These are phyloP conservation scores for Calonectria pseudoturangicola DNA, from an alignment of 2,329 filamentous ascomycete species.

Conservation along the genomic window DNA sequence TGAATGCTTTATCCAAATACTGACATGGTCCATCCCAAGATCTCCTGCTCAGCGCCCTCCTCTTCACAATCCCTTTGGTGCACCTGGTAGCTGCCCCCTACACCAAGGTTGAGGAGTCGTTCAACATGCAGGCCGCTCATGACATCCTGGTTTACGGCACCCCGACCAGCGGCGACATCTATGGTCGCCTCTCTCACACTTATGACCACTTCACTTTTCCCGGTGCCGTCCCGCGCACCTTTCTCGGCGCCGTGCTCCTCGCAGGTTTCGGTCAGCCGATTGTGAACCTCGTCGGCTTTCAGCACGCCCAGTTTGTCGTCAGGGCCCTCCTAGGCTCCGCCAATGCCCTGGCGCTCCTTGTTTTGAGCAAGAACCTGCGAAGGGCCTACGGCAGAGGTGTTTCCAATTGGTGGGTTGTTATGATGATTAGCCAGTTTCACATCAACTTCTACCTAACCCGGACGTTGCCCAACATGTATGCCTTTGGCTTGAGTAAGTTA, in stretches of 20 bases:
- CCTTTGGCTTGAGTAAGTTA: constrained; percentile 86
- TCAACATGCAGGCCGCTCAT: constrained; percentile 95
- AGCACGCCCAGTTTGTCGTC: constrained; percentile 77
- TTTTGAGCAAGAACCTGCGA: constrained; percentile 78
- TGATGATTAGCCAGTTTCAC: constrained; percentile 93
- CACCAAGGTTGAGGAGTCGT: constrained; percentile 99
- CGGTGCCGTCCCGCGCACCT: constrained; percentile 93
- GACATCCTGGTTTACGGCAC: constrained; percentile 90
- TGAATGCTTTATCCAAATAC: neutral
- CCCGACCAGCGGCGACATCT: constrained; percentile 72
- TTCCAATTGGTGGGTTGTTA: constrained; percentile 85
- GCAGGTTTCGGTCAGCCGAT: constrained; percentile 83
- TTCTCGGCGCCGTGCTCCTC: constrained; percentile 86
- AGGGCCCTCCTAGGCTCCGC: constrained; percentile 85
- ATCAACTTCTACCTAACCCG: constrained; percentile 93
- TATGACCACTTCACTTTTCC: constrained; percentile 96
- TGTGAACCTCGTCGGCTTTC: constrained; percentile 73
- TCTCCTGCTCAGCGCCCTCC: constrained; percentile 50
- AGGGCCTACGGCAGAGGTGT: constrained; percentile 80
- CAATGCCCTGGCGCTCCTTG: constrained; percentile 82
- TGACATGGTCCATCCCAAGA: constrained; percentile 47
- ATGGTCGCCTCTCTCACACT: constrained; percentile 72
- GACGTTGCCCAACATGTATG: constrained; percentile 97
- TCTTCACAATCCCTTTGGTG: constrained; percentile 76
- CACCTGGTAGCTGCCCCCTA: constrained; percentile 88